These are phyloP conservation scores for Spizellomyces sp. DNA, from an alignment of 192 early-diverging fungal species.

Conservation along the genomic window DNA sequence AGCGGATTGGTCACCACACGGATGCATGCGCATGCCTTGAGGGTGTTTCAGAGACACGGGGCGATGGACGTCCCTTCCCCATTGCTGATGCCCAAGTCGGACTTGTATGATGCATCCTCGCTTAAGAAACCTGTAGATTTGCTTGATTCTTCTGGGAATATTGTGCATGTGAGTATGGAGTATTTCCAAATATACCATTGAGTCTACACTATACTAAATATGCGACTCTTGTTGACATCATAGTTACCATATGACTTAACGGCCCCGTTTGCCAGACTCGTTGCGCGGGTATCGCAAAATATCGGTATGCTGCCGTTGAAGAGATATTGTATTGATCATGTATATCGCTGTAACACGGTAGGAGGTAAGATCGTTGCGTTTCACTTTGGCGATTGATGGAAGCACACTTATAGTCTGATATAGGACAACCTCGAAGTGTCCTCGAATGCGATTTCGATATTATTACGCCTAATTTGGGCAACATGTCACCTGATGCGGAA, in stretches of 20 bases:
- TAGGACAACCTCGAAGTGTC: conserved; percentile 69
- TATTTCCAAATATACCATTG: too few species aligned
- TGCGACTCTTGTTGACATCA: too few species aligned
- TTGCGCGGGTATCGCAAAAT: conserved; percentile 52
- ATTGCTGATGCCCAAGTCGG: conserved; percentile 73
- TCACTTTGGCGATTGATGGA: too few species aligned
- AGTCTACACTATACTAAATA: too few species aligned
- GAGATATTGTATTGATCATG: conserved; percentile 82
- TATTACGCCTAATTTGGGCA: conserved; percentile 61
- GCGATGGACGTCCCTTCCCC: conserved; percentile 83
- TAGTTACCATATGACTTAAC: conserved; percentile 82
- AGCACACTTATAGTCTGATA: too few species aligned
- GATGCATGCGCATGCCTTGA: conserved; percentile 61
- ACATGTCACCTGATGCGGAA: conserved; percentile 86
- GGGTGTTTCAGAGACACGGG: conserved; percentile 81
- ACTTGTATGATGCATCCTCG: conserved; percentile 13
- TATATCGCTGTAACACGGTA: conserved; percentile 76
- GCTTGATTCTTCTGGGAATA: conserved; percentile 77
- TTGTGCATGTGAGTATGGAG: conserved; percentile 57
- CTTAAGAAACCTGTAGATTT: conserved; percentile 73
- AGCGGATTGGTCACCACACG: conserved; percentile 36
- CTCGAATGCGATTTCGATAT: conserved; percentile 92
- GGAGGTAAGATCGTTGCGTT: conserved; percentile 53
- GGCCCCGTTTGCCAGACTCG: conserved; percentile 86
- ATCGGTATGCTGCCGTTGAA: conserved; percentile 64